Conservation (phyloP, 371 early-diverging fungal genomes). For the Mucor lusitanicus region DNA sequence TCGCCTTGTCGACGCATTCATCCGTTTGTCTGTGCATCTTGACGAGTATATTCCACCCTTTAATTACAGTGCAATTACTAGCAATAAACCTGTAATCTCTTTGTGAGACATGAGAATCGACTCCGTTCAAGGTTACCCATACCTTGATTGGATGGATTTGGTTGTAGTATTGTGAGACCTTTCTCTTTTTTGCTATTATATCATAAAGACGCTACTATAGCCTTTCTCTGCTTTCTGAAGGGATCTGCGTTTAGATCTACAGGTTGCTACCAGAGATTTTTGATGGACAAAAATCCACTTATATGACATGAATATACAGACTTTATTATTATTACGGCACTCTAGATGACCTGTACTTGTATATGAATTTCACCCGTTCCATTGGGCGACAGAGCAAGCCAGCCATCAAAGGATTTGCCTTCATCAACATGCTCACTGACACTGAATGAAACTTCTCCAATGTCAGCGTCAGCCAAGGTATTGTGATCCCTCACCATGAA, state of each 20-base stretch:
- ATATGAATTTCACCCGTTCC: slow-evolving; percentile 23
- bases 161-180: neutral
- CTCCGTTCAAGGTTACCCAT: neutral
- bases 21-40: neutral
- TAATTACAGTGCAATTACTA: neutral
- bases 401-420: slow-evolving; percentile 19
- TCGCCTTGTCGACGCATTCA: neutral
- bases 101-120: slow-evolving; percentile 1
- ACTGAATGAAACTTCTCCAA: slow-evolving; percentile 52
- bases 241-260: neutral
- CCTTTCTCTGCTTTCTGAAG: neutral
- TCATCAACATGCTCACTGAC: slow-evolving; percentile 40
- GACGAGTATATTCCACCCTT: neutral
- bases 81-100: neutral
- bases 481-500: slow-evolving; percentile 61
- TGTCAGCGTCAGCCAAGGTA: slow-evolving; percentile 54
- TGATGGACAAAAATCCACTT: no score
- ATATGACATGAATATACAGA: neutral
- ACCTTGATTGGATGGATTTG: neutral
- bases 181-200: neutral
- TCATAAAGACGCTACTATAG: neutral
- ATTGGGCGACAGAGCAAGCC: slow-evolving; percentile 18
- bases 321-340: neutral
- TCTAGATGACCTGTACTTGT: slow-evolving; percentile 12
- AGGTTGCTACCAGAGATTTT: no score